A percentile compares a stretch with the other conserved stretches of the same genome.
These are phyloP conservation scores for Rhinocladiella similis DNA, from an alignment of 2,329 filamentous ascomycete species.

Conservation along the genomic window DNA sequence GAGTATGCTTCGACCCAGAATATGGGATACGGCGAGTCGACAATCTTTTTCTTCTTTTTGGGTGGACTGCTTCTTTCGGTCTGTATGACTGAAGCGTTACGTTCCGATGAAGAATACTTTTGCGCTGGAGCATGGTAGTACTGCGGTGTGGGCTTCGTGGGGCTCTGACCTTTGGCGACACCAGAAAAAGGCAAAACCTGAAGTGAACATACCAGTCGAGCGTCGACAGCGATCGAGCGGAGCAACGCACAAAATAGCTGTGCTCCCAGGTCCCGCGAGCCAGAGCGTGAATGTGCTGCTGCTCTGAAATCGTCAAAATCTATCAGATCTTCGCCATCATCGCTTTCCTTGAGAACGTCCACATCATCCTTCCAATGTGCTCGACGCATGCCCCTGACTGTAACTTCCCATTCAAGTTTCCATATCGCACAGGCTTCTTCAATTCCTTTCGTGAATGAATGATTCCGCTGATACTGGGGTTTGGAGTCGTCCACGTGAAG, in stretches of 20 bases:
- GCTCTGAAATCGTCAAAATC: slow-evolving; percentile 72
- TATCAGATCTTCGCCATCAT: slow-evolving; percentile 66
- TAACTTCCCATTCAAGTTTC: slow-evolving; percentile 62
- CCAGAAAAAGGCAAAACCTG: slow-evolving; percentile 73
- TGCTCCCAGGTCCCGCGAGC: slow-evolving; percentile 85
- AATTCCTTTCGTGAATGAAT: slow-evolving; percentile 72
- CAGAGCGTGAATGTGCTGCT: slow-evolving; percentile 68
- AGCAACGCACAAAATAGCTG: slow-evolving; percentile 89
- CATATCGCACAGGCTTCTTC: slow-evolving; percentile 46
- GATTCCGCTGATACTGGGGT: slow-evolving; percentile 60
- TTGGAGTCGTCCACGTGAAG: slow-evolving; percentile 68
- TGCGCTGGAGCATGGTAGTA: slow-evolving; percentile 35
- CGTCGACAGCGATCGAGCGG: slow-evolving; percentile 75
- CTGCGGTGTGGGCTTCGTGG: slow-evolving; percentile 40
- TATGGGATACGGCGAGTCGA: slow-evolving; percentile 74
- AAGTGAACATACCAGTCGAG: slow-evolving; percentile 84
- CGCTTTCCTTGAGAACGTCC: slow-evolving; percentile 61
- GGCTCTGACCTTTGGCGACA: slow-evolving; percentile 43
- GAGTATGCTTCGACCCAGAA: slow-evolving; percentile 97
- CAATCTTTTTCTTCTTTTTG: slow-evolving; percentile 17
- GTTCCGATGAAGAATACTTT: slow-evolving; percentile 15
- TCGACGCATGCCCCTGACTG: slow-evolving; percentile 66
- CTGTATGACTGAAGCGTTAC: slow-evolving; percentile 1
- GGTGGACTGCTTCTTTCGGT: not conserved
- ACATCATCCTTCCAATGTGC: slow-evolving; percentile 74